Evolutionary conservation across 768 basidiomycete species (phyloP).

Genomic region (Clitopilus hobsonii): DNA sequence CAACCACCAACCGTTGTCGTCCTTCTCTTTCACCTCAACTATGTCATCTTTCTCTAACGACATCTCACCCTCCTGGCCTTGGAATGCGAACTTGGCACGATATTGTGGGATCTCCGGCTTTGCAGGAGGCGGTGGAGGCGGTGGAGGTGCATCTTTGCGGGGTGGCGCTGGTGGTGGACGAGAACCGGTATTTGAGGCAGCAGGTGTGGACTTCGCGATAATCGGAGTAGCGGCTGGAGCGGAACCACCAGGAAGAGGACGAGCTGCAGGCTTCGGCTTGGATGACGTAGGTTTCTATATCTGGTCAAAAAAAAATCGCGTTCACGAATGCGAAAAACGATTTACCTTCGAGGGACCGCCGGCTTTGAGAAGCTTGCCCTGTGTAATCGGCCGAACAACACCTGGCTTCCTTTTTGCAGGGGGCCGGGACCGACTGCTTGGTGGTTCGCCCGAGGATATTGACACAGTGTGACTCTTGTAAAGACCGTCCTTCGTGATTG

Average conservation of each 20-base stretch:
- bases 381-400: constrained; percentile 77
- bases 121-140: constrained; percentile 51
- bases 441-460: constrained; percentile 84
- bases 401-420: constrained; percentile 86
- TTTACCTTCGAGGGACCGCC: constrained; percentile 68
- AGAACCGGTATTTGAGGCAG: constrained; percentile 19
- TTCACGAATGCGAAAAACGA: constrained; percentile 1
- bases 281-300: constrained; percentile 15
- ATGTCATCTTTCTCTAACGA: constrained; percentile 84
- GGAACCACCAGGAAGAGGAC: constrained; percentile 61
- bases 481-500: constrained; percentile 65
- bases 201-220: constrained; percentile 23
- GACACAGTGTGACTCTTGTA: constrained; percentile 94
- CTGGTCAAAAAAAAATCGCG: background rate
- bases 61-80: constrained; percentile 92
- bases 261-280: constrained; percentile 56
- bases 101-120: constrained; percentile 73
- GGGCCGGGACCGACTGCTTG: constrained; percentile 77
- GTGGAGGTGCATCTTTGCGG: constrained; percentile 35
- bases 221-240: constrained; percentile 30
- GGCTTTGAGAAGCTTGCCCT: constrained; percentile 73
- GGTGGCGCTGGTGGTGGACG: constrained; percentile 32
- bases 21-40: constrained; percentile 88
- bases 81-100: constrained; percentile 88
- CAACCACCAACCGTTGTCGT: constrained; percentile 98